Evolutionary conservation across 2,329 filamentous ascomycete species (phyloP), one percentile per base, ranked within the genome.

Genomic region (Thermothelomyces thermophilus): DNA sequence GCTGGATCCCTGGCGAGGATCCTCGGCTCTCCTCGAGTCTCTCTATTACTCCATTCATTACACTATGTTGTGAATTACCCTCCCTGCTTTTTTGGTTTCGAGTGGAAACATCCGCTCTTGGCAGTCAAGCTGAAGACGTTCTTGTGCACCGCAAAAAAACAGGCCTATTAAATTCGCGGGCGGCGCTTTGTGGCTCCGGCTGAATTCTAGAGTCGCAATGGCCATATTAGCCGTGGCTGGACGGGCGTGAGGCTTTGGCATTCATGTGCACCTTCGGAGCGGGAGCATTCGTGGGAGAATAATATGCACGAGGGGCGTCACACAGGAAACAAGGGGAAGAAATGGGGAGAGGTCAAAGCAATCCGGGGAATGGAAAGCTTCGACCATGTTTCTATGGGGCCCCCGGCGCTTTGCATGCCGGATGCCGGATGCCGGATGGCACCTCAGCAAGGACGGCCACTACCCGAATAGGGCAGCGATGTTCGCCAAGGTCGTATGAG

Each of bases 331-430:
- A n/a, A n/a, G n/a, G n/a, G n/a, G n/a, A n/a, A n/a, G n/a, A n/a
- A n/a, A n/a, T n/a, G n/a, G n/a, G 26, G 36, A 42, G 36, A 33
- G 11, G 24, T 6, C 5, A 13, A 30, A 5, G 20, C 30, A 52
- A 43, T 28, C 40, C 44, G 19, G 50, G 40, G 44, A 19, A 9
- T 20, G n/a, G 39, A 40, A n/a, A 41, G 33, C 44, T 48, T 52
- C 48, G 20, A 46, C 37, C 36, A 51, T 41, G 42, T 39, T 48
- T 48, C 50, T 40, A 52, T 16, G 41, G 16, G 34, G 5, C 20
- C 41, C 45, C 40, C 44, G 35, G 44, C 36, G 40, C 4, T 36
- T 5, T 46, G 39, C 48, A 46, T 46, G 48, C 41, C 41, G n/a
- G n/a, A n/a, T n/a, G n/a, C n/a, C n/a, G n/a, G n/a, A n/a, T n/a